Evolutionary conservation across 345 rosid species (phyloP).

Genomic region (Citrus unshiu): DNA sequence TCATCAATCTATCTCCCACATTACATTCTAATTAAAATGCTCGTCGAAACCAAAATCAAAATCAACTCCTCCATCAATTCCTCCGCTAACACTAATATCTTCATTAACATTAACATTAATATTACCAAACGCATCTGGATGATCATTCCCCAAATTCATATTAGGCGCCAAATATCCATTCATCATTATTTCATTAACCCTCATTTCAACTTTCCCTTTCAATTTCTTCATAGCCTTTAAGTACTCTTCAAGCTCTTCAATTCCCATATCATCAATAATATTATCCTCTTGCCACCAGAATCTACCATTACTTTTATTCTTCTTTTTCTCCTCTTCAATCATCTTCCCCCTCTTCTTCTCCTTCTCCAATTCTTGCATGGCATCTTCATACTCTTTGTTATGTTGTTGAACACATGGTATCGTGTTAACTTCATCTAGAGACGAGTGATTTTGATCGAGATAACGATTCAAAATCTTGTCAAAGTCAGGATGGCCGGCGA

Average conservation of each 20-base stretch:
- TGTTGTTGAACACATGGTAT: slow-evolving; percentile 1
- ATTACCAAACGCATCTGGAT: background rate
- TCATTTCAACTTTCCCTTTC: slow-evolving; percentile 18
- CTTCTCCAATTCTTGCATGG: slow-evolving; percentile 21
- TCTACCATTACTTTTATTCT: background rate
- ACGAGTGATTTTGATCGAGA: background rate
- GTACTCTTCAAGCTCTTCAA: slow-evolving; percentile 33
- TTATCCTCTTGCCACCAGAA: slow-evolving; percentile 37
- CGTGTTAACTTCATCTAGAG: background rate
- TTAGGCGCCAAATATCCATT: background rate
- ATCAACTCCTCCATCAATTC: background rate
- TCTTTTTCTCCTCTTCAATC: slow-evolving; percentile 14
- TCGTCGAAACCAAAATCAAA: background rate
- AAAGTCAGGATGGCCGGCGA: slow-evolving; percentile 27
- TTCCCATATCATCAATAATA: slow-evolving; percentile 21
- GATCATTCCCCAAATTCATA: background rate
- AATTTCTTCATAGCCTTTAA: slow-evolving; percentile 24
- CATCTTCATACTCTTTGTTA: slow-evolving; percentile 16
- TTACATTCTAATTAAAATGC: background rate
- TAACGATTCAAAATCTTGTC: slow-evolving; percentile 15
- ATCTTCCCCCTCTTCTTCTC: slow-evolving; percentile 13
- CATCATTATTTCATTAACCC: slow-evolving; percentile 23
- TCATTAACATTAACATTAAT: background rate
- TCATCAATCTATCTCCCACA: background rate
- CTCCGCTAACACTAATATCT: background rate